Conservation (phyloP, 106 monocot genomes). For the Acorus calamus region DNA sequence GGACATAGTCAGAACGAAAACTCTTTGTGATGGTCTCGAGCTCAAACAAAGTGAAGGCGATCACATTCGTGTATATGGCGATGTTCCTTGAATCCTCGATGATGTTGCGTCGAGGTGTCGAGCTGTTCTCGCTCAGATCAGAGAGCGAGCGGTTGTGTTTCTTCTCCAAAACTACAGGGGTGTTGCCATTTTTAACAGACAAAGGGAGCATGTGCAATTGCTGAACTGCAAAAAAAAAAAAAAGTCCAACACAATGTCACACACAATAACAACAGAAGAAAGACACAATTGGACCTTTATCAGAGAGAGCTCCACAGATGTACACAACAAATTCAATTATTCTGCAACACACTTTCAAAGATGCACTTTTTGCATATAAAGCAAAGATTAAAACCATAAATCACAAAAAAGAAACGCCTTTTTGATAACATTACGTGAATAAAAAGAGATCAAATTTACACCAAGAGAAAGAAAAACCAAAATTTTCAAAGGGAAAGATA, state of each 20-base stretch:
- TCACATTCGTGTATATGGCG: constrained; percentile 16
- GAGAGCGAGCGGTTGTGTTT: constrained; percentile 19
- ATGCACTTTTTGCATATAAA: too few species aligned
- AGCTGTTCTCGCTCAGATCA: constrained; percentile 12
- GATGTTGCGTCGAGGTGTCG: constrained; percentile 1
- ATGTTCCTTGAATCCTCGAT: constrained; percentile 24
- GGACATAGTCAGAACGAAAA: constrained; percentile 23
- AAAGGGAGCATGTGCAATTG: constrained; percentile 9
- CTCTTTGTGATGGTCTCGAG: constrained; percentile 26
- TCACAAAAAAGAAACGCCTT: too few species aligned
- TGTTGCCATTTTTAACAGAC: background rate
- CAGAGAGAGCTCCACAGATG: too few species aligned
- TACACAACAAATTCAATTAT: too few species aligned
- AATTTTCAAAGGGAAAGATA: too few species aligned
- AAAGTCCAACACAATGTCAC: background rate
- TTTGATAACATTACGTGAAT: too few species aligned
- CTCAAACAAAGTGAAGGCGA: constrained; percentile 26
- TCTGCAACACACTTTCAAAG: too few species aligned
- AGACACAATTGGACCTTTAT: too few species aligned
- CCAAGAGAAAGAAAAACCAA: too few species aligned
- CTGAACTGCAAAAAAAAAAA: constrained; percentile 9
- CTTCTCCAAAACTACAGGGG: constrained; percentile 5
- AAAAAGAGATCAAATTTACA: too few species aligned
- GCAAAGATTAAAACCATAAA: too few species aligned
- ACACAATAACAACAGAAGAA: too few species aligned